phyloP scores from a whole-genome alignment of 2,329 filamentous ascomycete genomes.

The Alternaria panax region DNA sequence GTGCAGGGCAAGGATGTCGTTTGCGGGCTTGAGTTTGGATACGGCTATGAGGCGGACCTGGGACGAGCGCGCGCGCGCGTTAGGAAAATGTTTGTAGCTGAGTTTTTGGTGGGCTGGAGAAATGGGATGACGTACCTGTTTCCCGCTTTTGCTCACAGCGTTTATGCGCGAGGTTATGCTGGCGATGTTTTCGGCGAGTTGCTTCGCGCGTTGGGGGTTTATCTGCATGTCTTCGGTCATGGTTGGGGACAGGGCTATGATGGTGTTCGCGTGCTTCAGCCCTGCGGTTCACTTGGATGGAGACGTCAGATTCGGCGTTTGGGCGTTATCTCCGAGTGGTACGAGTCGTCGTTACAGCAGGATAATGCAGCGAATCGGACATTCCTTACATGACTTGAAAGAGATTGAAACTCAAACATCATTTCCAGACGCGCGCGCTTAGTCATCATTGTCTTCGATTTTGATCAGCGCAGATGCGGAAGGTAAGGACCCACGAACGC shows the following conservation, averaged over 20 bases:
- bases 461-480: too few species aligned
- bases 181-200: conserved; percentile 55
- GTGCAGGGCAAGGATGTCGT: conserved; percentile 87
- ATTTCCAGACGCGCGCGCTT: too few species aligned
- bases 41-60: conserved; percentile 90
- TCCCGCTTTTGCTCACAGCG: conserved; percentile 44
- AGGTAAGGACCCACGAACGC: too few species aligned
- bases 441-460: too few species aligned
- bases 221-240: conserved; percentile 51
- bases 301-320: conserved; percentile 30
- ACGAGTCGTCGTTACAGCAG: too few species aligned
- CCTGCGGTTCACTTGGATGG: conserved; percentile 4
- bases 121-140: conserved; percentile 33
- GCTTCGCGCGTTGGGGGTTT: conserved; percentile 55
- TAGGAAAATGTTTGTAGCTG: not conserved
- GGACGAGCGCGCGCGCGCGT: conserved; percentile 1
- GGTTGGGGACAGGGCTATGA: conserved; percentile 16
- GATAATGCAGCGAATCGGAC: too few species aligned
- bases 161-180: conserved; percentile 53
- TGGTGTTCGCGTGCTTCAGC: conserved; percentile 18
- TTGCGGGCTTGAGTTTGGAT: conserved; percentile 92
- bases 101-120: not conserved
- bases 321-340: conserved; percentile 14
- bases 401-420: too few species aligned
- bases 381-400: too few species aligned